Evolutionary conservation across 106 monocot species (phyloP), one percentile per base, ranked within the genome.

Genomic region (Alisma plantagoaquatica): DNA sequence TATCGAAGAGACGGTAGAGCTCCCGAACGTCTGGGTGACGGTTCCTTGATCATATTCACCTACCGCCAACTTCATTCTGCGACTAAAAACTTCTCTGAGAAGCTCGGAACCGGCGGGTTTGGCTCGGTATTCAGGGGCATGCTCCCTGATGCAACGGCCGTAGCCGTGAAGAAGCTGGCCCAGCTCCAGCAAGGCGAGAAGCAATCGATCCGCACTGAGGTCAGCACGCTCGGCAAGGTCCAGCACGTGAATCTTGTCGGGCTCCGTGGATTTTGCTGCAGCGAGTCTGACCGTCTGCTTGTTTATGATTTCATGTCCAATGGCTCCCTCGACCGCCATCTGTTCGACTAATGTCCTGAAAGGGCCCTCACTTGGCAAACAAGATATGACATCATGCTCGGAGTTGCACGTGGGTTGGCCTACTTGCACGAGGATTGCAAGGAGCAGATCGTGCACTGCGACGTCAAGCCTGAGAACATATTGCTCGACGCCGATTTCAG

Each of bases 101-200:
- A 9, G 27, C 16, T 64, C 1, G 53, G 64, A 0, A 43, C 22
- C 33, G 64, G 64, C 7, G 53, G 53, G 3, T 64, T 64, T 30
- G 64, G 64, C 18, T 64, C 64, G 6, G 64, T 64, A 12, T 64
- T 20, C 29, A 64, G 54, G 45, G 64, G 64, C 22, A 18, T 29
- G 12, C 30, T 64, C 11, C 53, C 53, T 2, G 64, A 29, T 22
- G 20, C 52, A 11, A 29, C 28, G 14, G 16, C 20, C 19, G 45
- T 64, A 6, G 64, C 64, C 30, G 64, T 64, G n/a, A 64, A 64
- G 43, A 41, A 53, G n/a, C 43, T 64, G n/a, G 64, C 43, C n/a
- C 43, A 53, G 7, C 19, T 27, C 0, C 14, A 16, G 1, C 64
- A 64, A 43, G 64, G 64, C 28, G 53, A 54, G 28, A 64, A 64